phyloP scores from a whole-genome alignment of 495 filamentous ascomycete genomes.

The Letharia columbiana region DNA sequence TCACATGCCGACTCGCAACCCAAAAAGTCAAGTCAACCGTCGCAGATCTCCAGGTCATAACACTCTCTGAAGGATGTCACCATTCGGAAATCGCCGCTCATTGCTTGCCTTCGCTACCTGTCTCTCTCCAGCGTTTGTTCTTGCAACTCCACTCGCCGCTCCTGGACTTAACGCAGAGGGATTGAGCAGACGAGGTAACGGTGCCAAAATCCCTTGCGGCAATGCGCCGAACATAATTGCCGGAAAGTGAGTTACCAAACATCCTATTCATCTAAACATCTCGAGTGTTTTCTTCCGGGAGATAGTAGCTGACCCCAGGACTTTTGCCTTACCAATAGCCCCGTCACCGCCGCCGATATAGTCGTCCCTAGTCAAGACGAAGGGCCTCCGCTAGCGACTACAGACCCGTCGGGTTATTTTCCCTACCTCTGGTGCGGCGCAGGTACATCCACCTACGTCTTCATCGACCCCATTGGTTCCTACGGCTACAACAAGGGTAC shows the following conservation, averaged over 20 bases:
- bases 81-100: not conserved
- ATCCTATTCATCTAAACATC: not conserved
- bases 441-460: not conserved
- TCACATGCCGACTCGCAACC: not conserved
- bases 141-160: not conserved
- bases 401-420: not conserved
- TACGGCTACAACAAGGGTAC: conserved; percentile 2
- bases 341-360: not conserved
- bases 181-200: not conserved
- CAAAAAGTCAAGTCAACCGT: not conserved
- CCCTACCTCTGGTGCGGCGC: not conserved
- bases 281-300: not conserved
- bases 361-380: not conserved
- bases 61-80: not conserved
- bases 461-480: not conserved
- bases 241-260: not conserved
- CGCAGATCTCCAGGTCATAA: not conserved
- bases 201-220: not conserved
- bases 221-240: conserved; percentile 1
- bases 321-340: not conserved
- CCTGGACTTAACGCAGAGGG: not conserved
- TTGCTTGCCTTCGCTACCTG: not conserved
- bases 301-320: not conserved
- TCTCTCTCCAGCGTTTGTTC: not conserved
- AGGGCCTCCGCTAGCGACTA: not conserved